A percentile compares a stretch with the other conserved stretches of the same genome.
These are phyloP conservation scores for Ganoderma lucidum DNA, from an alignment of 1,284 basidiomycete species.

Conservation along the genomic window DNA sequence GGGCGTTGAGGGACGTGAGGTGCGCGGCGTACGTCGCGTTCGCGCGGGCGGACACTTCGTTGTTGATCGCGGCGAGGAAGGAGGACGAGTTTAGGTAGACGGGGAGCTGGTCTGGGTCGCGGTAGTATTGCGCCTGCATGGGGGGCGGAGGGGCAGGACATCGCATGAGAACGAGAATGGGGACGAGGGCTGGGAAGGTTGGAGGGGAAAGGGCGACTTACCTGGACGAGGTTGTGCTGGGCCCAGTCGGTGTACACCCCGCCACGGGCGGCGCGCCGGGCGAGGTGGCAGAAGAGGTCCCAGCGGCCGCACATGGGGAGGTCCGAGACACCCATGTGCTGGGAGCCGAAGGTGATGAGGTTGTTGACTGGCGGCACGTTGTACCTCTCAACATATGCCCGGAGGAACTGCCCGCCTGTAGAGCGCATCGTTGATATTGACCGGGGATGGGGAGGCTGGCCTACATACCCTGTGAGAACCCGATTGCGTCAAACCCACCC, in stretches of 20 bases:
- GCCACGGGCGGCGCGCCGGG: conserved; percentile 70
- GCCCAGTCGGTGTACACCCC: conserved; percentile 88
- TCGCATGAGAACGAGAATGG: not conserved
- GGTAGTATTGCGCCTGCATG: conserved; percentile 88
- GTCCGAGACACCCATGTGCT: conserved; percentile 88
- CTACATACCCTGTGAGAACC: conserved; percentile 86
- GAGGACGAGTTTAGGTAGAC: conserved; percentile 75
- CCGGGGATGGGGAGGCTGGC: not conserved
- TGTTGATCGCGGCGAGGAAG: conserved; percentile 82
- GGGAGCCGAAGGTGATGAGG: conserved; percentile 89
- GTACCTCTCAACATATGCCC: conserved; percentile 89
- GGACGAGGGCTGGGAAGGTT: not conserved
- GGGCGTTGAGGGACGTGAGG: conserved; percentile 62
- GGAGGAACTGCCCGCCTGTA: conserved; percentile 84
- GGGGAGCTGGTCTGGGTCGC: conserved; percentile 82
- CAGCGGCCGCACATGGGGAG: conserved; percentile 75
- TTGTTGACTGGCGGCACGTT: conserved; percentile 83
- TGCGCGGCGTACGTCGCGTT: conserved; percentile 71
- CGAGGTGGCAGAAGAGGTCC: conserved; percentile 82
- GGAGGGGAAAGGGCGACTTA: conserved; percentile 38
- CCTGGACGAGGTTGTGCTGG: conserved; percentile 84
- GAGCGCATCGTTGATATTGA: conserved; percentile 27
- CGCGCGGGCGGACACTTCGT: conserved; percentile 61
- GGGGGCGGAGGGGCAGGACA: not conserved
- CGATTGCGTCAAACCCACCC: conserved; percentile 89